A percentile compares a stretch with the other conserved stretches of the same genome.
These are phyloP conservation scores for Ganoderma leucocontextum DNA, from an alignment of 1,284 basidiomycete genomes.

Conservation along the genomic window DNA sequence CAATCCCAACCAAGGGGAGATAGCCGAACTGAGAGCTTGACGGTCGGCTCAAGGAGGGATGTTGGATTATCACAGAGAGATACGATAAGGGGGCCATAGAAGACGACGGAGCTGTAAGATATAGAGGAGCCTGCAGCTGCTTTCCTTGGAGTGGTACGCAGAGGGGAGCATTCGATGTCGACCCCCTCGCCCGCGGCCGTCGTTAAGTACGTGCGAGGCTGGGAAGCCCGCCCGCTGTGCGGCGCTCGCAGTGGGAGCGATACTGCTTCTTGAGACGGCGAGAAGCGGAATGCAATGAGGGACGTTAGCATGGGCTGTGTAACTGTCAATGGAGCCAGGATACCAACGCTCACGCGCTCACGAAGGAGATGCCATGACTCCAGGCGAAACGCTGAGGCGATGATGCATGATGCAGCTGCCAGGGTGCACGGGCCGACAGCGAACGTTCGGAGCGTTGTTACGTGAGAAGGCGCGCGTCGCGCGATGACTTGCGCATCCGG, in stretches of 20 bases:
- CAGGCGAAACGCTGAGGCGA: slow-evolving; percentile 5
- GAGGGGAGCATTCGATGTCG: background rate
- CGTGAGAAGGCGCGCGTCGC: background rate
- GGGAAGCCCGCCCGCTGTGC: background rate
- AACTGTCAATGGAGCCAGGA: slow-evolving; percentile 1
- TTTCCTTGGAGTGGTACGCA: background rate
- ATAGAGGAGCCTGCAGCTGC: too few relatives aligned
- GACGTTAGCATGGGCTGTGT: slow-evolving; percentile 4
- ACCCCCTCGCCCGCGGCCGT: background rate
- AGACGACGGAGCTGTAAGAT: background rate
- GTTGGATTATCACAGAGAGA: slow-evolving; percentile 1
- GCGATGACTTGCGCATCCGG: background rate
- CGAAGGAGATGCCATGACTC: background rate
- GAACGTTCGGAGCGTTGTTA: background rate
- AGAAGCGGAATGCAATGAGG: background rate
- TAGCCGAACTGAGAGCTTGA: background rate
- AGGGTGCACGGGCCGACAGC: background rate
- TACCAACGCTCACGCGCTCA: background rate
- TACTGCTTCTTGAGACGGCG: background rate
- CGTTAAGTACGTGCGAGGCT: background rate
- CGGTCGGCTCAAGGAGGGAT: background rate
- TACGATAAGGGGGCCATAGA: slow-evolving; percentile 2
- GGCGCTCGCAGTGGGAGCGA: background rate
- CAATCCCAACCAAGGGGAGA: background rate
- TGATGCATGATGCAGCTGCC: background rate